A percentile compares a stretch with the other conserved stretches of the same genome.
Evolutionary conservation across 1,139 yeast species (phyloP).

Genomic region (Taphrina deformans): DNA sequence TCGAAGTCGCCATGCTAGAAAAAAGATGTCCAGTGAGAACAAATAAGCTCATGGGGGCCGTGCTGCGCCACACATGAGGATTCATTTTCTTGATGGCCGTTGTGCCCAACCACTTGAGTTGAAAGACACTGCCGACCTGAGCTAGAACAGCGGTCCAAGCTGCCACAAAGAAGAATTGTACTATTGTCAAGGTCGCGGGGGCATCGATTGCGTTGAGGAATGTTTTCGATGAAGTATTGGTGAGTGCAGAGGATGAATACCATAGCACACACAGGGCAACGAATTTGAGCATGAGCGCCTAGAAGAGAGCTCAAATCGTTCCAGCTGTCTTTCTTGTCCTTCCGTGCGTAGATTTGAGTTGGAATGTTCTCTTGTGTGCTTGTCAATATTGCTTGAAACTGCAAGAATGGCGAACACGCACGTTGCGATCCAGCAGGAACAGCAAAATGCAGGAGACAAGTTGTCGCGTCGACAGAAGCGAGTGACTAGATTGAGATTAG

Average conservation of each 20-base stretch:
- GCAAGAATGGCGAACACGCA: too few relatives aligned
- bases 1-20: conserved; percentile 81
- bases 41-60: conserved; percentile 89
- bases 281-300: conserved; percentile 40
- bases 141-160: conserved; percentile 43
- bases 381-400: too few relatives aligned
- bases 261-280: conserved; percentile 63
- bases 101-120: conserved; percentile 45
- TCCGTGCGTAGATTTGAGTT: not conserved
- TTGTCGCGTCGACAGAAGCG: too few relatives aligned
- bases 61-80: conserved; percentile 52
- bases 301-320: not conserved
- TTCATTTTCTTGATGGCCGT: conserved; percentile 51
- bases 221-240: conserved; percentile 76
- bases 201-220: conserved; percentile 67
- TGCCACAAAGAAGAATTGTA: conserved; percentile 75
- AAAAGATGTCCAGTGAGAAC: conserved; percentile 89
- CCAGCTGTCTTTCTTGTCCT: not conserved
- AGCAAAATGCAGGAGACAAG: too few relatives aligned
- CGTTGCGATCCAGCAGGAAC: too few relatives aligned
- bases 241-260: conserved; percentile 79
- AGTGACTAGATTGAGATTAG: too few relatives aligned
- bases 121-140: conserved; percentile 43
- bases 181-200: conserved; percentile 82
- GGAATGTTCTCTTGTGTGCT: too few relatives aligned